Conservation (phyloP, 768 basidiomycete species). For the Hydnomerulius pinastri region DNA sequence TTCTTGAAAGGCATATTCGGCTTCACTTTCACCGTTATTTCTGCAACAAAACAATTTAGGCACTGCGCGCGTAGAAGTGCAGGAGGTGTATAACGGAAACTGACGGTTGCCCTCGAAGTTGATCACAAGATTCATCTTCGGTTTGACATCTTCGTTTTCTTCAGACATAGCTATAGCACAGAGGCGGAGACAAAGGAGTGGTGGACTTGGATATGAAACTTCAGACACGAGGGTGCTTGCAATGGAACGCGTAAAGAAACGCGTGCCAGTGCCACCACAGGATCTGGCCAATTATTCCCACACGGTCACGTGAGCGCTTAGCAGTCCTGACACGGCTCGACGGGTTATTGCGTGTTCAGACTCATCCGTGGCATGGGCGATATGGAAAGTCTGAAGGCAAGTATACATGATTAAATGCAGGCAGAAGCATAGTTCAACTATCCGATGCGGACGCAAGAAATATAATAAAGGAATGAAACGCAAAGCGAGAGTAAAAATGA, state of each 20-base stretch:
- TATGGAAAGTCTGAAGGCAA: constrained; percentile 13
- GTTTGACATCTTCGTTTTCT: constrained; percentile 58
- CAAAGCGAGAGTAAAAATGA: constrained; percentile 3
- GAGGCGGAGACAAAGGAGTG: constrained; percentile 3
- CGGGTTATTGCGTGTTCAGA: too few relatives aligned
- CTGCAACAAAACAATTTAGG: constrained; percentile 33
- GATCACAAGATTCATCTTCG: constrained; percentile 66
- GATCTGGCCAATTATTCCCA: background rate
- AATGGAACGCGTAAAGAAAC: constrained; percentile 14
- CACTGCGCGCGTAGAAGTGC: constrained; percentile 2
- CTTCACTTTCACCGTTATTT: constrained; percentile 69
- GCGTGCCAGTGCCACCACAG: too few relatives aligned
- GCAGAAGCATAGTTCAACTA: background rate
- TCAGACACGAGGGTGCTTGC: background rate
- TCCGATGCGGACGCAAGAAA: constrained; percentile 1
- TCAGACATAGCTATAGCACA: constrained; percentile 24
- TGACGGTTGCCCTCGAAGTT: constrained; percentile 56
- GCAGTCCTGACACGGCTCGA: too few relatives aligned
- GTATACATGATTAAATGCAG: constrained; percentile 25
- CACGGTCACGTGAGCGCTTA: background rate
- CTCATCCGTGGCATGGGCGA: too few relatives aligned
- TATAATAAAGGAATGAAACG: constrained; percentile 10
- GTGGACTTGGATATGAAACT: background rate
- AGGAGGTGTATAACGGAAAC: constrained; percentile 12
- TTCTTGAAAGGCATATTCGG: constrained; percentile 62